Evolutionary conservation across 768 basidiomycete genomes (phyloP).

Genomic region (Tricholoma sp.): DNA sequence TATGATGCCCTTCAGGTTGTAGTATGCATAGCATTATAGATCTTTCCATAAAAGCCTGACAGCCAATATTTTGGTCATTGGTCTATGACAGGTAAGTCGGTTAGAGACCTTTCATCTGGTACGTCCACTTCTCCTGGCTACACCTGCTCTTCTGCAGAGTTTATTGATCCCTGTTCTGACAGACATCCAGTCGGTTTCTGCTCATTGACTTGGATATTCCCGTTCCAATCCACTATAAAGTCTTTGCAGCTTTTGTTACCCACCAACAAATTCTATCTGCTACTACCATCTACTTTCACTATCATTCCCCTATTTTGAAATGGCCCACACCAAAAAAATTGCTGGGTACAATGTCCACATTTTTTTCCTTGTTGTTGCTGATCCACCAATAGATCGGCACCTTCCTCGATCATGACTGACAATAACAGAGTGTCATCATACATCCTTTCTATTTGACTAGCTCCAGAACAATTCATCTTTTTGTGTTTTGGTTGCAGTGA

Average conservation of each 20-base stretch:
- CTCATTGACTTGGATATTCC: neutral
- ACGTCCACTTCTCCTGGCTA: neutral
- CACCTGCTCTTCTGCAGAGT: neutral
- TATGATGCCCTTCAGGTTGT: neutral
- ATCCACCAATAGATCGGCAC: neutral
- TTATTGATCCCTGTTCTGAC: neutral
- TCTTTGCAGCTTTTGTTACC: neutral
- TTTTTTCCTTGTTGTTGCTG: neutral
- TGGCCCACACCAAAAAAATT: neutral
- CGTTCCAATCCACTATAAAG: neutral
- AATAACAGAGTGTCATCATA: neutral
- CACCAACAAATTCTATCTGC: neutral
- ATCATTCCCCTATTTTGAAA: neutral
- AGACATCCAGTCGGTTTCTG: neutral
- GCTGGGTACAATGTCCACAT: neutral
- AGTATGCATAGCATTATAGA: neutral
- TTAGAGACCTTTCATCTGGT: neutral
- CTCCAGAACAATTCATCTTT: neutral
- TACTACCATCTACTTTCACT: neutral
- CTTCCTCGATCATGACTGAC: neutral
- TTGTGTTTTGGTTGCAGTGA: neutral
- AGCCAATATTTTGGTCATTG: neutral
- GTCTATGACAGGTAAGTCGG: neutral
- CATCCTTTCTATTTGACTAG: neutral
- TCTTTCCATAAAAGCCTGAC: neutral